A percentile compares a stretch with the other conserved stretches of the same genome.
phyloP scores from a whole-genome alignment of 768 basidiomycete genomes.

The Russula abietina region DNA sequence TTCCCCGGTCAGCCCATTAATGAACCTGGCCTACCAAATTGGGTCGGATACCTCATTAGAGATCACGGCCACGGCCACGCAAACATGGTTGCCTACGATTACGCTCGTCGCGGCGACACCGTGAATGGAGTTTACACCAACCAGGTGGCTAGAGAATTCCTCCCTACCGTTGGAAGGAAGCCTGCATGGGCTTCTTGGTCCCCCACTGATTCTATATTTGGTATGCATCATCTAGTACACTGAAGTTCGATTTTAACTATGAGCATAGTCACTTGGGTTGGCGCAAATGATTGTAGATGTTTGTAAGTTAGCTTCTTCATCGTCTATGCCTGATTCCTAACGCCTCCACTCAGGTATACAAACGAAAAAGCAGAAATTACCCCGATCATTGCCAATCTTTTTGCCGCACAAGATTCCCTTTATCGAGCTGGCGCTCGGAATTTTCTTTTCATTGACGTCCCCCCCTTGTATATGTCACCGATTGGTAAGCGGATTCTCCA shows the following conservation, averaged over 20 bases:
- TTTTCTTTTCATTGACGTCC: constrained; percentile 54
- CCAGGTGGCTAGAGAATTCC: constrained; percentile 19
- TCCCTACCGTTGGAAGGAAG: constrained; percentile 32
- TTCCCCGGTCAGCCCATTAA: constrained; percentile 18
- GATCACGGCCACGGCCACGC: constrained; percentile 21
- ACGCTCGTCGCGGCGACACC: constrained; percentile 24
- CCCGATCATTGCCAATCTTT: constrained; percentile 30
- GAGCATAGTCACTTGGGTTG: constrained; percentile 48
- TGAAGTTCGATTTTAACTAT: not conserved
- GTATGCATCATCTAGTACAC: constrained; percentile 30
- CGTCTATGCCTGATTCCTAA: constrained; percentile 30
- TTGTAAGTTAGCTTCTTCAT: constrained; percentile 8
- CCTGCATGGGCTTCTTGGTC: constrained; percentile 40
- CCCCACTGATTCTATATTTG: constrained; percentile 40
- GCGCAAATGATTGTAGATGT: constrained; percentile 48
- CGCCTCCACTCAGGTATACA: not conserved
- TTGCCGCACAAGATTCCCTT: constrained; percentile 40
- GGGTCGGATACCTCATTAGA: constrained; percentile 22
- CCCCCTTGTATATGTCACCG: constrained; percentile 44
- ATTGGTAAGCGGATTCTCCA: constrained; percentile 26
- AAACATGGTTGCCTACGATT: constrained; percentile 24
- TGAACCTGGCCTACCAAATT: constrained; percentile 21
- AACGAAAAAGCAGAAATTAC: constrained; percentile 16
- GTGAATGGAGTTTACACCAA: constrained; percentile 24
- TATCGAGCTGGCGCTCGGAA: constrained; percentile 42